Percentiles rank a stretch among this genome's conserved stretches.
These are phyloP conservation scores for Yamadazyma takamatsuzukensis DNA, from an alignment of 805 yeast species.

Conservation along the genomic window DNA sequence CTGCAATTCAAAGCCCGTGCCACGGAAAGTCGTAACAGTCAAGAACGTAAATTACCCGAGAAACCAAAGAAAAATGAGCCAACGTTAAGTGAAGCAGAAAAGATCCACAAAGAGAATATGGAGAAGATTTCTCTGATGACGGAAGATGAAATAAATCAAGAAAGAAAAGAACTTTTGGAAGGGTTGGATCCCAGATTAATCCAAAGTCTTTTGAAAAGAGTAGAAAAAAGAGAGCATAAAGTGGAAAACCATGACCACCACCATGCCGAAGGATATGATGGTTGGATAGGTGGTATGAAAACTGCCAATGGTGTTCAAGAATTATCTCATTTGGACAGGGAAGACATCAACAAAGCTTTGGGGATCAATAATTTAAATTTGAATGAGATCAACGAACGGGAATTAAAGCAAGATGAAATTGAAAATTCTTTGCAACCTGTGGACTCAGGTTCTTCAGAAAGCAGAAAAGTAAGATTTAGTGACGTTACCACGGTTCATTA, in stretches of 20 bases:
- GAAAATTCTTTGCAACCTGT: too few relatives aligned
- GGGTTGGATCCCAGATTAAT: constrained; percentile 67
- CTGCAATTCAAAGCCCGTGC: too few relatives aligned
- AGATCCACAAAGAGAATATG: constrained; percentile 74
- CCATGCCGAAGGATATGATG: constrained; percentile 41
- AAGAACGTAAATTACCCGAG: too few relatives aligned
- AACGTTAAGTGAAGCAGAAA: constrained; percentile 55
- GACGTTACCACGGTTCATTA: constrained; percentile 25
- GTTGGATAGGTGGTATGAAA: constrained; percentile 41
- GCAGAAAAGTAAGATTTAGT: constrained; percentile 32
- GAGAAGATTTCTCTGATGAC: constrained; percentile 60
- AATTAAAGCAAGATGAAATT: background rate
- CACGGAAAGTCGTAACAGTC: constrained; percentile 11
- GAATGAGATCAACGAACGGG: background rate
- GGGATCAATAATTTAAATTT: constrained; percentile 21
- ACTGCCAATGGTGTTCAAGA: constrained; percentile 29
- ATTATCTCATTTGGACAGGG: constrained; percentile 29
- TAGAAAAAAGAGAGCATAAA: constrained; percentile 41
- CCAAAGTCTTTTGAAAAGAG: constrained; percentile 53
- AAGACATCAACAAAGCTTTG: constrained; percentile 35
- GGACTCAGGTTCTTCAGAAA: too few relatives aligned
- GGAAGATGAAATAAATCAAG: constrained; percentile 58
- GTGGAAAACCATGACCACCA: constrained; percentile 14
- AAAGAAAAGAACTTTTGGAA: constrained; percentile 63
- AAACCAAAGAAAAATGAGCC: constrained; percentile 16